These are phyloP conservation scores for Hyparrhenia diplandra DNA, from an alignment of 176 grass and related monocot species.

Conservation along the genomic window DNA sequence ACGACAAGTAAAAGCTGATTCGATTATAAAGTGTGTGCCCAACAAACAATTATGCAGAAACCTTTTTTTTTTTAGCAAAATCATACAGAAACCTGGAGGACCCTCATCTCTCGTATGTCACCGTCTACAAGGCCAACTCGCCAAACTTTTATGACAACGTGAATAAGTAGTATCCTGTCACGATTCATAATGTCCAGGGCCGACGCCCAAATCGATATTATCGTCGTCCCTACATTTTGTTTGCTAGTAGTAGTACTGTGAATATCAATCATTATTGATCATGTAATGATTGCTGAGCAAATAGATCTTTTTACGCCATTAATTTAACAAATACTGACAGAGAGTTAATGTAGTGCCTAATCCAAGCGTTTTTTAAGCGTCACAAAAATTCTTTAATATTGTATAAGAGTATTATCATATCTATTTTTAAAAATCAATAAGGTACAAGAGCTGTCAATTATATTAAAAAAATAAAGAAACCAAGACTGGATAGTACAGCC, in stretches of 20 bases:
- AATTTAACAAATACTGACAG: too few species aligned
- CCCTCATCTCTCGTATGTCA: background rate
- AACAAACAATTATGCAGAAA: background rate
- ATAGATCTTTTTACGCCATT: too few species aligned
- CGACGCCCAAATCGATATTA: background rate
- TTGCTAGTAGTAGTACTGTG: background rate
- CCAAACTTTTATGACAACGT: background rate
- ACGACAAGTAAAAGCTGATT: background rate
- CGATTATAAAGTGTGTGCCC: background rate
- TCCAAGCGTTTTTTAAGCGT: background rate
- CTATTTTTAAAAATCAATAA: too few species aligned
- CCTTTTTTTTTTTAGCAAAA: too few species aligned
- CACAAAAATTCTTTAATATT: too few species aligned
- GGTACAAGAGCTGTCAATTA: background rate
- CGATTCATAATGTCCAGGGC: background rate
- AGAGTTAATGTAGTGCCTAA: background rate
- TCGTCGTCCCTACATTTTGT: conserved; percentile 22
- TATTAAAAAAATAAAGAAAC: background rate
- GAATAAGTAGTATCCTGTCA: background rate
- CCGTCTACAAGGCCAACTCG: background rate
- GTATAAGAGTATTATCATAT: too few species aligned
- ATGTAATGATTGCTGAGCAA: conserved; percentile 6
- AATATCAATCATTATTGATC: conserved; percentile 5
- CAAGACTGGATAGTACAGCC: rapidly evolving
- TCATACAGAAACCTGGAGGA: background rate